Evolutionary conservation across 2,329 filamentous ascomycete genomes (phyloP).

Genomic region (Chaetomium sp.): DNA sequence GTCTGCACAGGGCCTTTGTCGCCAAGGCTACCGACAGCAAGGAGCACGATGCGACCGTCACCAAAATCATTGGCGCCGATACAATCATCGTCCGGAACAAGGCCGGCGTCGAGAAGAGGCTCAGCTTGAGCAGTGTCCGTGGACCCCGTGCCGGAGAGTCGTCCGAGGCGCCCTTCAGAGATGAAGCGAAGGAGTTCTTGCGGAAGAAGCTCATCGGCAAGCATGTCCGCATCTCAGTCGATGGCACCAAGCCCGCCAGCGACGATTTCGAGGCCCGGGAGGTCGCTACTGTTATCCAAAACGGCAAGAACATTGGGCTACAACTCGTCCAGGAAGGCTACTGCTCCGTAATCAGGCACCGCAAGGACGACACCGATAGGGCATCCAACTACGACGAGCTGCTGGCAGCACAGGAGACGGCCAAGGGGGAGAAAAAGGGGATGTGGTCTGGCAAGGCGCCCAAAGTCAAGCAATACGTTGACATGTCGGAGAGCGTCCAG

Average conservation of each 20-base stretch:
- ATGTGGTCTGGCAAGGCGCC: constrained; percentile 93
- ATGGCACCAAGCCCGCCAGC: constrained; percentile 85
- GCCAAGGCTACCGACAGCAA: constrained; percentile 65
- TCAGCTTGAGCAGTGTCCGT: constrained; percentile 89
- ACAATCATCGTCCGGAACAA: constrained; percentile 86
- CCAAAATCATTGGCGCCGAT: constrained; percentile 84
- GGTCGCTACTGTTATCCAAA: constrained; percentile 82
- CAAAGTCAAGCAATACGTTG: constrained; percentile 78
- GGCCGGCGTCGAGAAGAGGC: constrained; percentile 80
- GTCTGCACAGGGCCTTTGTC: constrained; percentile 80
- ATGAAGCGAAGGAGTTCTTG: constrained; percentile 94
- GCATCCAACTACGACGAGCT: constrained; percentile 93
- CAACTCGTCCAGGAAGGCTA: constrained; percentile 89
- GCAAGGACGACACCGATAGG: constrained; percentile 90
- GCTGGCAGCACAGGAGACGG: constrained; percentile 75
- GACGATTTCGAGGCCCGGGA: constrained; percentile 94
- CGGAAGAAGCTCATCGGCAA: constrained; percentile 95
- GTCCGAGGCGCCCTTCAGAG: constrained; percentile 82
- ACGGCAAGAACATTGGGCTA: constrained; percentile 85
- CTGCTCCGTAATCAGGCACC: constrained; percentile 90
- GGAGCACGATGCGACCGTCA: constrained; percentile 79
- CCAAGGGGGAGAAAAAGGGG: constrained; percentile 86
- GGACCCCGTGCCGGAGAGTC: constrained; percentile 88
- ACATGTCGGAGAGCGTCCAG: constrained; percentile 89
- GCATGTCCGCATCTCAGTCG: constrained; percentile 84